phyloP scores from a whole-genome alignment of 768 basidiomycete genomes.

The Russula brevipes region DNA sequence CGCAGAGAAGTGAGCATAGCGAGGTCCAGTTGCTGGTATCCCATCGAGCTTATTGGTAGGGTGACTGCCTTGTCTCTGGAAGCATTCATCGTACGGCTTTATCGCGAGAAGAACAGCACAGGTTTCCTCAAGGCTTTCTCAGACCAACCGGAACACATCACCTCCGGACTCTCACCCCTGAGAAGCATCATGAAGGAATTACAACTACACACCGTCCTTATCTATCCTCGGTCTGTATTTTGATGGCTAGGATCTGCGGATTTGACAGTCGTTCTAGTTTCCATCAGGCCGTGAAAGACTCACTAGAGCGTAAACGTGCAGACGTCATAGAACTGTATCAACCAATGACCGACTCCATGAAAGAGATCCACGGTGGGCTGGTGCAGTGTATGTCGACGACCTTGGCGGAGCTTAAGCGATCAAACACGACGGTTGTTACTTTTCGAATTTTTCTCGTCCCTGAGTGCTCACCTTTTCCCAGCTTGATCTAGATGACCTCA shows the following conservation, averaged over 20 bases:
- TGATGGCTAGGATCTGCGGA: slow-evolving; percentile 1
- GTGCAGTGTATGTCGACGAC: slow-evolving; percentile 93
- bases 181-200: slow-evolving; percentile 91
- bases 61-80: slow-evolving; percentile 81
- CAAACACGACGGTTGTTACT: slow-evolving; percentile 58
- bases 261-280: slow-evolving; percentile 51
- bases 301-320: slow-evolving; percentile 75
- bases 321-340: slow-evolving; percentile 93
- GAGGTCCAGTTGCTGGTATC: neutral
- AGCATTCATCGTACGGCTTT: slow-evolving; percentile 89
- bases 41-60: slow-evolving; percentile 37
- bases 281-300: slow-evolving; percentile 79
- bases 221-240: slow-evolving; percentile 74
- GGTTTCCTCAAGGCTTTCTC: slow-evolving; percentile 98
- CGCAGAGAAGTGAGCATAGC: slow-evolving; percentile 67
- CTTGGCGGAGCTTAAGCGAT: slow-evolving; percentile 82
- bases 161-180: slow-evolving; percentile 85
- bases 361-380: slow-evolving; percentile 87
- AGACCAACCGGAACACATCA: slow-evolving; percentile 94
- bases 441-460: neutral
- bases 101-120: slow-evolving; percentile 79
- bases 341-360: slow-evolving; percentile 77
- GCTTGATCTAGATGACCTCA: slow-evolving; percentile 93
- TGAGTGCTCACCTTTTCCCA: slow-evolving; percentile 31
- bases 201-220: slow-evolving; percentile 80